Percentiles rank a stretch among this genome's conserved stretches.
These are phyloP conservation scores for Aspergillus indologenus DNA, from an alignment of 495 filamentous ascomycete species.

Conservation along the genomic window DNA sequence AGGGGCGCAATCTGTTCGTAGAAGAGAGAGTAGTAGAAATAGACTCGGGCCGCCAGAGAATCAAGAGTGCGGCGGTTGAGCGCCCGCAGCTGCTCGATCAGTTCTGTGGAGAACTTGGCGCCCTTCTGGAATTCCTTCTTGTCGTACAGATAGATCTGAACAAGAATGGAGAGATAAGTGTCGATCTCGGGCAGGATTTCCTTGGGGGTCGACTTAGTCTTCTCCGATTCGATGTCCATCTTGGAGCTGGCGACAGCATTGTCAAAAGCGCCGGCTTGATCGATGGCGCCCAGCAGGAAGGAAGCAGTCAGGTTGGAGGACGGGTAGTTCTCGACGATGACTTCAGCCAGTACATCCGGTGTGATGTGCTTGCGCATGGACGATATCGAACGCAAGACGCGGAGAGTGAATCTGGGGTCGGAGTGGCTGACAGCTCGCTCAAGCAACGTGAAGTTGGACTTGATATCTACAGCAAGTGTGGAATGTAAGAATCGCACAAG, in stretches of 20 bases:
- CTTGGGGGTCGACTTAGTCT: constrained; percentile 47
- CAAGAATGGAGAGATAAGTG: constrained; percentile 83
- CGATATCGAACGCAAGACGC: constrained; percentile 91
- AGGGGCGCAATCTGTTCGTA: constrained; percentile 82
- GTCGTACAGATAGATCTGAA: constrained; percentile 88
- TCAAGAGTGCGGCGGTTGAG: constrained; percentile 93
- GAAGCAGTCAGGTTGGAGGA: constrained; percentile 62
- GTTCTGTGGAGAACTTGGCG: constrained; percentile 73
- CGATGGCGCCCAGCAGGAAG: constrained; percentile 65
- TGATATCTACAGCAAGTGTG: constrained; percentile 65
- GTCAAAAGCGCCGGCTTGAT: constrained; percentile 60
- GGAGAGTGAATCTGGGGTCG: constrained; percentile 89
- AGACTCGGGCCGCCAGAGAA: constrained; percentile 88
- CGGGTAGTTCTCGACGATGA: constrained; percentile 76
- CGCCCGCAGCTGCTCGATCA: constrained; percentile 79
- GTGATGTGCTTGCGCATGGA: constrained; percentile 89
- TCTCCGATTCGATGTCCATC: constrained; percentile 77
- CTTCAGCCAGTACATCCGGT: constrained; percentile 72
- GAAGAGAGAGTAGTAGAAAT: constrained; percentile 96
- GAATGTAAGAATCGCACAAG: constrained; percentile 5
- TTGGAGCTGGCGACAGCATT: constrained; percentile 51
- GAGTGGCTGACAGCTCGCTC: constrained; percentile 91
- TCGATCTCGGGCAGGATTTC: constrained; percentile 87
- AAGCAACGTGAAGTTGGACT: constrained; percentile 84
- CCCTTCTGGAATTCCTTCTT: constrained; percentile 73